Percentiles rank a stretch among this genome's conserved stretches.
phyloP scores from a whole-genome alignment of 805 yeast species.

The Starmerella floris region DNA sequence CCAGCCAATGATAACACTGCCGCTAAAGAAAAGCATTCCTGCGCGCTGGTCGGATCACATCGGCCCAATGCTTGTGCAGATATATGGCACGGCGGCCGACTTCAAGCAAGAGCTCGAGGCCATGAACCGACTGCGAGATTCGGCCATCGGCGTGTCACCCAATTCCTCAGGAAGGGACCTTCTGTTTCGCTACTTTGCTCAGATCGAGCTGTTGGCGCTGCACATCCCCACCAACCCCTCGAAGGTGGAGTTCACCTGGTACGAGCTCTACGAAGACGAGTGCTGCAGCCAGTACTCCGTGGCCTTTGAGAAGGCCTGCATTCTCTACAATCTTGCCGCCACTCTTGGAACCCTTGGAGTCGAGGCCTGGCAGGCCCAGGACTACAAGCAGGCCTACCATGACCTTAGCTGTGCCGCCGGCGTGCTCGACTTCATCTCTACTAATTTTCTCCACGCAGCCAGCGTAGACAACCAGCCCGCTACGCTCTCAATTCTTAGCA shows the following conservation, averaged over 20 bases:
- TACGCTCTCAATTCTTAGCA: slow-evolving; percentile 48
- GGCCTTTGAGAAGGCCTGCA: slow-evolving; percentile 80
- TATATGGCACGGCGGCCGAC: slow-evolving; percentile 51
- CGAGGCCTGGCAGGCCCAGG: slow-evolving; percentile 24
- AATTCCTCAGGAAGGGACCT: slow-evolving; percentile 39
- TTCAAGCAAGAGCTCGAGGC: slow-evolving; percentile 42
- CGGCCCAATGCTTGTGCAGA: slow-evolving; percentile 40
- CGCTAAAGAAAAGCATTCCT: slow-evolving; percentile 37
- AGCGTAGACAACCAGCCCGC: slow-evolving; percentile 60
- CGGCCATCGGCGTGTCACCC: slow-evolving; percentile 30
- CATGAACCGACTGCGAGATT: slow-evolving; percentile 44
- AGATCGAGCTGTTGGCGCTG: slow-evolving; percentile 63
- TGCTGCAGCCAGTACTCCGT: slow-evolving; percentile 51
- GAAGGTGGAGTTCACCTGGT: slow-evolving; percentile 60
- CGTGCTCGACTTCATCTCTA: slow-evolving; percentile 53
- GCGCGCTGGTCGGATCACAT: slow-evolving; percentile 57
- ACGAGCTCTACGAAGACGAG: slow-evolving; percentile 46
- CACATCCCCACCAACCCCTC: slow-evolving; percentile 45
- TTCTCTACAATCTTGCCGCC: slow-evolving; percentile 66
- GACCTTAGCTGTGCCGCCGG: slow-evolving; percentile 68
- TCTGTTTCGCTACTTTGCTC: slow-evolving; percentile 61
- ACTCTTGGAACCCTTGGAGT: slow-evolving; percentile 38
- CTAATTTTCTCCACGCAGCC: slow-evolving; percentile 81
- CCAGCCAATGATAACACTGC: slow-evolving; percentile 25
- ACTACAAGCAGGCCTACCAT: slow-evolving; percentile 47